A percentile compares a stretch with the other conserved stretches of the same genome.
These are phyloP conservation scores for Aspergillus funiculosus DNA, from an alignment of 495 filamentous ascomycete genomes.

Conservation along the genomic window DNA sequence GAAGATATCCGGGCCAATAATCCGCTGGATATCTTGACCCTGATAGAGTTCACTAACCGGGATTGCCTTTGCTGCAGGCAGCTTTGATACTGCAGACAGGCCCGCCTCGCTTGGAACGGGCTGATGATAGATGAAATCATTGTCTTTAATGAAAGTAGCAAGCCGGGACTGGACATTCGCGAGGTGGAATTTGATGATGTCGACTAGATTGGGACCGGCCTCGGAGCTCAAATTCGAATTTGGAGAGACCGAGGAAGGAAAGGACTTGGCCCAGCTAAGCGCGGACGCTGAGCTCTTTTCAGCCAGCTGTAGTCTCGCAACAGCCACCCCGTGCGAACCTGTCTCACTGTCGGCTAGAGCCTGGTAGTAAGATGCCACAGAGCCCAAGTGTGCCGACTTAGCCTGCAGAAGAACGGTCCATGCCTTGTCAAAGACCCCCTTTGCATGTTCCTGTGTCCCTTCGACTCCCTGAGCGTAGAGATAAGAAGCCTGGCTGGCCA, in stretches of 20 bases:
- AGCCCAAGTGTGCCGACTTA: conserved; percentile 79
- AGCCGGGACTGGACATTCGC: conserved; percentile 75
- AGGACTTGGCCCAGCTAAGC: conserved; percentile 65
- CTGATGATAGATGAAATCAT: conserved; percentile 98
- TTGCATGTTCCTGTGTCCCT: conserved; percentile 89
- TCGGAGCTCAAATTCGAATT: conserved; percentile 82
- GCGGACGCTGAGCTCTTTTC: conserved; percentile 72
- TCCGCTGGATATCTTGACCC: conserved; percentile 92
- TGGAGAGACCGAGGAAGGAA: conserved; percentile 71
- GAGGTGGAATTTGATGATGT: conserved; percentile 77
- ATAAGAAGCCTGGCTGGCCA: conserved; percentile 83
- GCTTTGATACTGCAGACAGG: conserved; percentile 75
- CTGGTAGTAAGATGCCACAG: conserved; percentile 90
- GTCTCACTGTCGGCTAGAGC: conserved; percentile 86
- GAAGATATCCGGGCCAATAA: conserved; percentile 96
- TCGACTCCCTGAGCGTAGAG: conserved; percentile 83
- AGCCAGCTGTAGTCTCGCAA: conserved; percentile 76
- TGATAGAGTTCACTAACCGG: conserved; percentile 95
- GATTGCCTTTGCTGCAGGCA: conserved; percentile 96
- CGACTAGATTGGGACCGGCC: conserved; percentile 62
- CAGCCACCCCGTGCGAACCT: conserved; percentile 78
- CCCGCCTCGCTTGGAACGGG: conserved; percentile 78
- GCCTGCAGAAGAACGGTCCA: conserved; percentile 83
- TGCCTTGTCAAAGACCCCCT: conserved; percentile 90
- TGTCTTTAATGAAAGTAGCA: conserved; percentile 74